phyloP scores from a whole-genome alignment of 2,329 filamentous ascomycete genomes.

The Hymenoscyphus occultus region DNA sequence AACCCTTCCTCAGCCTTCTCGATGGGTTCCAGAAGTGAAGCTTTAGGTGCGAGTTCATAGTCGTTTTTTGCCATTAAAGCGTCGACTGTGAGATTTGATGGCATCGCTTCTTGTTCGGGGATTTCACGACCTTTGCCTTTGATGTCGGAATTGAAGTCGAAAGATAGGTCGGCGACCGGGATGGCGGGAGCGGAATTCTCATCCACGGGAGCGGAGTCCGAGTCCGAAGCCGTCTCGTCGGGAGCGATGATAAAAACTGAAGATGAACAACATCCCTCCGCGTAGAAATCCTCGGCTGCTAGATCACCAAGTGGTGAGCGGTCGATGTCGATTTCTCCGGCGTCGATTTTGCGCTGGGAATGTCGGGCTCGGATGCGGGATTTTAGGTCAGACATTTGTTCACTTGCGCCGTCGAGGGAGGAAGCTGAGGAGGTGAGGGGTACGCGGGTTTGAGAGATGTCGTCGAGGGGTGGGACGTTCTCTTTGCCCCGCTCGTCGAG shows the following conservation, averaged over 20 bases:
- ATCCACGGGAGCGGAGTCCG: conserved; percentile 1
- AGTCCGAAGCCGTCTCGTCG: conserved; percentile 34
- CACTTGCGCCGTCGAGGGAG: conserved; percentile 22
- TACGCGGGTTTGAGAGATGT: conserved; percentile 55
- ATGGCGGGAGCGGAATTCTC: neutral
- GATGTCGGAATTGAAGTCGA: conserved; percentile 34
- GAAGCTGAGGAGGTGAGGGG: conserved; percentile 22
- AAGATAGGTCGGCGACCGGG: conserved; percentile 13
- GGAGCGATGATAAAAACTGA: conserved; percentile 61
- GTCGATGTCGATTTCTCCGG: conserved; percentile 62
- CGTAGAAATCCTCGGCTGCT: conserved; percentile 64
- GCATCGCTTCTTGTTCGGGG: neutral
- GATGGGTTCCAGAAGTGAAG: conserved; percentile 51
- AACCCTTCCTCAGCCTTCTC: conserved; percentile 60
- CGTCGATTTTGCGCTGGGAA: conserved; percentile 39
- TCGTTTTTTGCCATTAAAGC: conserved; percentile 40
- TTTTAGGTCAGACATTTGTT: conserved; percentile 34
- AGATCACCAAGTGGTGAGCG: conserved; percentile 66
- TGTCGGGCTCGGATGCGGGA: conserved; percentile 34
- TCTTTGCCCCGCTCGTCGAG: conserved; percentile 76
- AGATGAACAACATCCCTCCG: conserved; percentile 60
- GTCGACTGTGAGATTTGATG: conserved; percentile 37
- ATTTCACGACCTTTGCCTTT: conserved; percentile 30
- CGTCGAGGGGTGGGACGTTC: conserved; percentile 76
- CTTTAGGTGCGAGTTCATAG: conserved; percentile 40